Base-by-base conservation (phyloP, 768 basidiomycete genomes). In the Tricholoma flavovirens region DNA sequence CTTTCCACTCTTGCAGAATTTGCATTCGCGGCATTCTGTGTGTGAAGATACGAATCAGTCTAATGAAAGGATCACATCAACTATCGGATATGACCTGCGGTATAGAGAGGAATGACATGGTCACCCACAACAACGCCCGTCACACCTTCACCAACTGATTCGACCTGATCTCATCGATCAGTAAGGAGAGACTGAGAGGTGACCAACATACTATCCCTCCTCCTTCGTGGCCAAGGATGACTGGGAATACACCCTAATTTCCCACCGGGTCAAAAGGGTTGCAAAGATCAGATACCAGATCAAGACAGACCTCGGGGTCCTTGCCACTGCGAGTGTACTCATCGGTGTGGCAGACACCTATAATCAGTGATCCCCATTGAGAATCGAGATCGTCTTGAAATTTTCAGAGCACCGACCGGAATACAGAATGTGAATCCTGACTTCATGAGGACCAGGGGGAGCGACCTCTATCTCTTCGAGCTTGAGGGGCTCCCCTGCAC, bases 1-100 rank as follows among this genome's bases (percentile, higher is more conserved):
- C 80, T 98, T 98, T 53, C 91, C 92, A 58, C 90, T 92, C 73
- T 88, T 96, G 81, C 97, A 99, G 78, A 98, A 98, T 72, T 98
- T 98, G 78, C 97, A 99, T 74, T 99, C 88, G 35, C 83, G 83
- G 67, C 93, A 97, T 72, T 97, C 94, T 88, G 60, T 67, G 53
- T 11, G n/a, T 26, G 24, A 35, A 22, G 8, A 24, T 21, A 53
- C 35, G n/a, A 32, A 17, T 45, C 32, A 21, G 36, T 33, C 4
- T 17, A 54, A 54, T 48, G 57, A 19, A 19, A 12, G 7, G 32
- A 35, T 40, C 14, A 10, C 3, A 33, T 10, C 11, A 15, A 55
- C 14, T 26, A 14, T 26, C 21, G 29, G 3, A 11, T 65, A 78
- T 54, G 53, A 88, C 93, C 93, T 45, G 94, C 94, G 29, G 93